Base-by-base conservation (phyloP, 192 early-diverging fungal genomes). In the Coemansia sp. region DNA sequence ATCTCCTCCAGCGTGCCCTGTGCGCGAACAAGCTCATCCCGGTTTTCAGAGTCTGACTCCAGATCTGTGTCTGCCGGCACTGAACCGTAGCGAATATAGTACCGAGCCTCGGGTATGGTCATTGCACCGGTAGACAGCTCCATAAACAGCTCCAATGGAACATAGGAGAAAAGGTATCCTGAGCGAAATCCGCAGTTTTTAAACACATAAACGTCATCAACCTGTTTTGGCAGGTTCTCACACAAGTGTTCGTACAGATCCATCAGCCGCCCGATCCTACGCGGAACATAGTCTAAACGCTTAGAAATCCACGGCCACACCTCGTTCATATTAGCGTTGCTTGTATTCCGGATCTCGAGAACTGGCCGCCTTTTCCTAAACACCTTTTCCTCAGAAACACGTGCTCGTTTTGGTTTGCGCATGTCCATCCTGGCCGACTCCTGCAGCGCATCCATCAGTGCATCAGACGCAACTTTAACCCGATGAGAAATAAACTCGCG, bases 91-190 rank as follows among this genome's bases (percentile, higher is more conserved):
- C 72, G 68, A 10, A 83, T 71, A 17, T 71, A 83, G 5, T 57
- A 61, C 40, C 65, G 12, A 12, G 65, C 44, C 19, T 44, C 41
- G 8, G 56, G 68, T 20, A 74, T 45, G 25, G 55, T n/a, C 19
- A 14, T 6, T 5, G 71, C 17, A 1, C 80, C 75, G 25, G 68
- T 62, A 22, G 64, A 39, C 14, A 83, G 22, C 25, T 68, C 61
- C 13, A 77, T 37, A 25, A 57, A 65, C 63, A 77, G 58, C 62
- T 61, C 56, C 41, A 83, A 58, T 39, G 80, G 69, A 54, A 83
- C 37, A 41, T 44, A 25, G 0, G 32, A 51, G 41, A 83, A 71
- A 16, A 83, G 46, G 14, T 51, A 71, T 2, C 42, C 53, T 2
- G 75, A 17, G 14, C 69, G 49, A 59, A 83, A 83, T 5, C 54